Base-by-base conservation (phyloP, 176 grass and related monocot genomes). In the Tillandsia fasciculata region DNA sequence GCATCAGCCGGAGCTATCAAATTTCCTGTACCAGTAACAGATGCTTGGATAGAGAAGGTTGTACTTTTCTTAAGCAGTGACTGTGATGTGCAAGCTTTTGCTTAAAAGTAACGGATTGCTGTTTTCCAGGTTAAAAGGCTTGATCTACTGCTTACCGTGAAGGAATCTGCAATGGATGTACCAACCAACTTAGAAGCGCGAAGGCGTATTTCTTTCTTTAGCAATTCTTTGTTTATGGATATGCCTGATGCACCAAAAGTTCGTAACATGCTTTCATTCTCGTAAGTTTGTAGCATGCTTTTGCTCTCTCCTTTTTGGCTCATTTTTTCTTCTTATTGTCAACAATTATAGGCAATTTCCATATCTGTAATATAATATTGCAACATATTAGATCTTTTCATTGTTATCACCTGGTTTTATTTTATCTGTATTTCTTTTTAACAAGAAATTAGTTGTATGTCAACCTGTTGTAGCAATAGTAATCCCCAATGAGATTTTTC, bases 221-320 rank as follows among this genome's bases (percentile, higher is more conserved):
- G 84, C 27, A 96, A 96, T 78, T 96, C 91, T 53, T 81, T 96
- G 73, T 96, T 96, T 88, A 96, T 96, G 91, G 83, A 91, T 77
- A 96, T 96, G 91, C 91, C 91, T 82, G 78, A 86, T 86, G 88
- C 88, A 72, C 92, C 92, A 72, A 92, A 96, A 92, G 92, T 92
- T 26, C 89, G 81, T 82, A 84, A 79, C 67, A 96, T 91, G 86
- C 76, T 96, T 80, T 87, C 92, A 28, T 96, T 96, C 78, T 92
- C 92, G 92, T 96, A 87, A 89, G 88, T 84, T 52, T 26, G 58
- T 12, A 15, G 20, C 65, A 50, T 58, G 67, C 20, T 12, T 12
- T 56, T 4, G 48, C 53, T 57, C 17, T 58, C 13, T 12, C 24
- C 48, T 8, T 52, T 52, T 26, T 52, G 15, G 11, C 13, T 70